These are phyloP conservation scores for Bromus sterilis DNA, from an alignment of 176 grass and related monocot genomes.

Conservation along the genomic window DNA sequence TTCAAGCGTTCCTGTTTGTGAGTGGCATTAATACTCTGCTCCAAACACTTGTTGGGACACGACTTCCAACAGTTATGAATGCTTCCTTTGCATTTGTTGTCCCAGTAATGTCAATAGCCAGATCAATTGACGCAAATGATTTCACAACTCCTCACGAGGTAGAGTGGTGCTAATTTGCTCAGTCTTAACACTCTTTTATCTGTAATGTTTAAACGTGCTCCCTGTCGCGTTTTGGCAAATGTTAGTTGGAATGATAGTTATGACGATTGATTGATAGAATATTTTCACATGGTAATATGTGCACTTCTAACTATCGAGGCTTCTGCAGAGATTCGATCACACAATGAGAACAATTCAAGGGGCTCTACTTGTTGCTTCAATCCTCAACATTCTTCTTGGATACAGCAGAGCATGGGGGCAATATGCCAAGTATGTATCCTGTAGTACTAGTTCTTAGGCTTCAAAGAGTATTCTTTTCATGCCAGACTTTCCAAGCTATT, in stretches of 20 bases:
- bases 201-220: slow-evolving; percentile 2
- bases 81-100: slow-evolving; percentile 83
- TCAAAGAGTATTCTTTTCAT: not conserved
- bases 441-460: slow-evolving; percentile 5
- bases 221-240: not conserved
- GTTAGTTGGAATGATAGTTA: not conserved
- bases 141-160: slow-evolving; percentile 58
- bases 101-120: slow-evolving; percentile 84
- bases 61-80: slow-evolving; percentile 90
- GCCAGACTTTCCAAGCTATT: slow-evolving; percentile 3
- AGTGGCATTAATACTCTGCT: slow-evolving; percentile 93
- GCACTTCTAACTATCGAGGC: slow-evolving; percentile 20
- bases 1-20: slow-evolving; percentile 87
- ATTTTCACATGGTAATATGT: slow-evolving; percentile 12
- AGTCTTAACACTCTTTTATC: not conserved
- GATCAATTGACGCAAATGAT: slow-evolving; percentile 21
- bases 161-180: slow-evolving; percentile 7
- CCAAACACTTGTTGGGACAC: slow-evolving; percentile 80
- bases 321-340: slow-evolving; percentile 81
- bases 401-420: slow-evolving; percentile 62
- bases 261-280: not conserved
- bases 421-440: slow-evolving; percentile 50
- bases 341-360: slow-evolving; percentile 94
- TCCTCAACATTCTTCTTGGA: slow-evolving; percentile 87
- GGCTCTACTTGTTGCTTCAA: slow-evolving; percentile 81